Evolutionary conservation across 2,329 filamentous ascomycete genomes (phyloP).

Genomic region (Paracamarosporium sp.): DNA sequence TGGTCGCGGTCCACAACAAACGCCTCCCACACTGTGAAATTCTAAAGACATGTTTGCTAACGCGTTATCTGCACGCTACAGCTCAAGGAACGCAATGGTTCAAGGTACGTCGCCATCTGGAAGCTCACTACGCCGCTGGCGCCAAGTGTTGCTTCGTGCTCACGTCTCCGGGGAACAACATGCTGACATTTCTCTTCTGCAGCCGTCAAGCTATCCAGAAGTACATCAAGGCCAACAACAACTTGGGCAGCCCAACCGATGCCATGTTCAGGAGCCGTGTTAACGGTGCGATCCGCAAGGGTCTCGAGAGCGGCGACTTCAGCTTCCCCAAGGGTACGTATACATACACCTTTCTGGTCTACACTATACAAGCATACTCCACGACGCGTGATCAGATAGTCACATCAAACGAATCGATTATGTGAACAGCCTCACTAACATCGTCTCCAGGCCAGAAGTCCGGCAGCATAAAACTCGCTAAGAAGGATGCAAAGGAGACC

Average conservation of each 20-base stretch:
- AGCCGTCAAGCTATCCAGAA: constrained; percentile 78
- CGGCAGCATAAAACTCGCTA: constrained; percentile 89
- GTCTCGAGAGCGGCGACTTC: constrained; percentile 87
- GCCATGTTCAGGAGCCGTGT: constrained; percentile 74
- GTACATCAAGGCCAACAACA: constrained; percentile 76
- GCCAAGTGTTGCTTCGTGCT: constrained; percentile 33
- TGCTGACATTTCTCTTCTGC: constrained; percentile 45
- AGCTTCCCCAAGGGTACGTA: constrained; percentile 86
- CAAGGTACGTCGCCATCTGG: constrained; percentile 62
- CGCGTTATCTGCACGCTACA: constrained; percentile 54
- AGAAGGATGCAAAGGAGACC: constrained; percentile 71
- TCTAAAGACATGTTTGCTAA: constrained; percentile 52
- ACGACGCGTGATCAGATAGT: constrained; percentile 3
- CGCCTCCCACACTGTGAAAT: constrained; percentile 15
- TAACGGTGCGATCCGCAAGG: constrained; percentile 82
- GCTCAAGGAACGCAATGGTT: constrained; percentile 75
- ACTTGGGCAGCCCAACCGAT: constrained; percentile 61
- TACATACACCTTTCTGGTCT: constrained; percentile 8
- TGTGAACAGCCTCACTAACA: constrained; percentile 27
- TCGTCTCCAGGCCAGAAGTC: constrained; percentile 66
- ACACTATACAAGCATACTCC: background rate
- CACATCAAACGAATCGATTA: background rate
- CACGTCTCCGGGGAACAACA: constrained; percentile 24
- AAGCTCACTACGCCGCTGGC: constrained; percentile 26
- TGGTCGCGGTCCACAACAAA: constrained; percentile 38